These are phyloP conservation scores for Paxillus involutus DNA, from an alignment of 768 basidiomycete genomes.

Conservation along the genomic window DNA sequence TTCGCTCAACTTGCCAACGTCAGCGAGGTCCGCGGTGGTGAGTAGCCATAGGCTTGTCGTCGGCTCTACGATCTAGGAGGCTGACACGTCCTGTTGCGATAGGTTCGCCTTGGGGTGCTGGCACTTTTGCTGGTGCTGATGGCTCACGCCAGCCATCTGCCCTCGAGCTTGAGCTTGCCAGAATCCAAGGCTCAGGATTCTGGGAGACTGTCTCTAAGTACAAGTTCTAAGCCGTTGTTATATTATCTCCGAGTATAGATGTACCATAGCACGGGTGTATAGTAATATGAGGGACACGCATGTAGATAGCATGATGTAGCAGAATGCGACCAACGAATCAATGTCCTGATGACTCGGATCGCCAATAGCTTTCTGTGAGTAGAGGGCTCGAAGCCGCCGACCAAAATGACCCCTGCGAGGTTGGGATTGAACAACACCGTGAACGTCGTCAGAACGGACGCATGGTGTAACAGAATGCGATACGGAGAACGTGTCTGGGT, in stretches of 20 bases:
- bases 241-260: too few relatives aligned
- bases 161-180: constrained; percentile 53
- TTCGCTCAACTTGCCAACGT: constrained; percentile 44
- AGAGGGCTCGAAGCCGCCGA: too few relatives aligned
- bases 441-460: too few relatives aligned
- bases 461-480: too few relatives aligned
- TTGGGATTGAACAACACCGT: too few relatives aligned
- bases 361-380: too few relatives aligned
- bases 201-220: constrained; percentile 45
- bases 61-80: not conserved
- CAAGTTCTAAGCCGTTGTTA: constrained; percentile 13
- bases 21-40: constrained; percentile 58
- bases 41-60: constrained; percentile 18
- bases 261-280: constrained; percentile 2
- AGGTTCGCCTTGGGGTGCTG: constrained; percentile 81
- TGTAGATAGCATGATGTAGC: too few relatives aligned
- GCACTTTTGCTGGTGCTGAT: constrained; percentile 50
- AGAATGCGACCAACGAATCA: too few relatives aligned
- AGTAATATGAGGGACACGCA: too few relatives aligned
- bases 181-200: constrained; percentile 53
- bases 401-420: too few relatives aligned
- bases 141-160: constrained; percentile 48
- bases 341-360: too few relatives aligned
- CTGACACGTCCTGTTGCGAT: not conserved
- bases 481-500: too few relatives aligned